Base-by-base conservation (phyloP, 257 asterid species). In the Ophiorrhiza pumila region DNA sequence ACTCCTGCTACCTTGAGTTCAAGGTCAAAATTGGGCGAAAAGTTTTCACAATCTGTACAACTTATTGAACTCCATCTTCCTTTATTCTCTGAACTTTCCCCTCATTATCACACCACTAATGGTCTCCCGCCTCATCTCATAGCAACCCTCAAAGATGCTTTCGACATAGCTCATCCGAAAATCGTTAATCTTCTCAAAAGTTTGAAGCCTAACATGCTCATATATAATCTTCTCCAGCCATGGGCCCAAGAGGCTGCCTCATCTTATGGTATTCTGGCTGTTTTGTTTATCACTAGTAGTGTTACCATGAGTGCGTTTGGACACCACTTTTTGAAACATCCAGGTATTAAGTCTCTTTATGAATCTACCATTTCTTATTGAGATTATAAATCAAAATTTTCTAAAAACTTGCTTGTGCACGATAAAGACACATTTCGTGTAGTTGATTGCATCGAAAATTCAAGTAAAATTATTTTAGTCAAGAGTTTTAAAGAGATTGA, bases 1-100 rank as follows among this genome's bases (percentile, higher is more conserved):
- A 18, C 76, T 2, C 69, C 60, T 1, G 61, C 74, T 0, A 70
- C 59, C 4, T 46, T 70, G 11, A 55, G 53, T 58, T 60, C 68
- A 45, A 58, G 50, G 47, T 58, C 59, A 22, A 72, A 72, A 29
- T 14, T 72, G 22, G 12, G 49, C 0, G 61, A 60, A 32, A 72
- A 72, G 35, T 46, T 71, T 27, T 17, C 43, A 4, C 46, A 61
- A 4, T 43, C 76, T 1, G 60, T 72, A 37, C 56, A 72, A 14
- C 76, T 72, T 7, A 61, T 72, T 7, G 76, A 72, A 63, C 61
- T 72, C 58, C 46, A 72, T 31, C 69, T 72, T 43, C 76, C 76
- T 12, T 13, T 46, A 0, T 50, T 32, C 7, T 61, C 76, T 1
- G 34, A 46, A 0, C 76, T 72, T 1, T 47, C 76, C 18, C 69